phyloP scores from a whole-genome alignment of 208 protist species.

The Wallacemonas rigidus region DNA sequence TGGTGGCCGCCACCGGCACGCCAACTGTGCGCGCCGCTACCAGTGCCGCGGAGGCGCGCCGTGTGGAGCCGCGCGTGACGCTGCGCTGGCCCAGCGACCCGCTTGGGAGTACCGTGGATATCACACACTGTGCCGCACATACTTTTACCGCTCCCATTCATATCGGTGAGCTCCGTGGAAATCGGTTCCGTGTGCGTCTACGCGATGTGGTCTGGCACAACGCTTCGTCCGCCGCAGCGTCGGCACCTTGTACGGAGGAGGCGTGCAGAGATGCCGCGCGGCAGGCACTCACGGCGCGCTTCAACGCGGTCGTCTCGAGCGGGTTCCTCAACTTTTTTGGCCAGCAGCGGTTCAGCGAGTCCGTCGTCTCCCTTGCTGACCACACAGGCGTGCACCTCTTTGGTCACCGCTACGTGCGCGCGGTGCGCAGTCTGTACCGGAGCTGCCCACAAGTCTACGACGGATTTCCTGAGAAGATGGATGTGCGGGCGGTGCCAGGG shows the following conservation, averaged over 20 bases:
- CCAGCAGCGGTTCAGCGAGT: slow-evolving; percentile 93
- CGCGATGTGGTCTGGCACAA: slow-evolving; percentile 32
- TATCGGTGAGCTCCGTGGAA: slow-evolving; percentile 53
- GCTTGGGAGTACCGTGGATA: slow-evolving; percentile 32
- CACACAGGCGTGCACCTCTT: slow-evolving; percentile 83
- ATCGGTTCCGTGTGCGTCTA: slow-evolving; percentile 74
- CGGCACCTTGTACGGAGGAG: neutral
- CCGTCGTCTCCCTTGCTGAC: slow-evolving; percentile 33
- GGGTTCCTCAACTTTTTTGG: slow-evolving; percentile 97
- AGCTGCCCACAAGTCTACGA: slow-evolving; percentile 48
- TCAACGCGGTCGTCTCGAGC: slow-evolving; percentile 25
- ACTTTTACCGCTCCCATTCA: slow-evolving; percentile 27
- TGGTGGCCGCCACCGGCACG: neutral
- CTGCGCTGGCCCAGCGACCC: slow-evolving; percentile 47
- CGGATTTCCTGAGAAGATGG: slow-evolving; percentile 68
- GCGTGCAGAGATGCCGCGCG: slow-evolving; percentile 14
- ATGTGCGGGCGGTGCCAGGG: slow-evolving; percentile 48
- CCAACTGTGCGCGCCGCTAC: neutral
- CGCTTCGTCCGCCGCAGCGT: neutral
- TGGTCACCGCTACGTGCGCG: slow-evolving; percentile 48
- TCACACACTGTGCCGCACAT: slow-evolving; percentile 18
- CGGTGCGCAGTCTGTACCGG: slow-evolving; percentile 55
- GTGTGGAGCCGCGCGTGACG: slow-evolving; percentile 7
- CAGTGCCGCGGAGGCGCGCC: neutral
- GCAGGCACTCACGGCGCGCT: slow-evolving; percentile 22